Percentiles rank a stretch among this genome's conserved stretches.
phyloP scores from a whole-genome alignment of 208 protist genomes.

The Acanthamoeba polyphaga region DNA sequence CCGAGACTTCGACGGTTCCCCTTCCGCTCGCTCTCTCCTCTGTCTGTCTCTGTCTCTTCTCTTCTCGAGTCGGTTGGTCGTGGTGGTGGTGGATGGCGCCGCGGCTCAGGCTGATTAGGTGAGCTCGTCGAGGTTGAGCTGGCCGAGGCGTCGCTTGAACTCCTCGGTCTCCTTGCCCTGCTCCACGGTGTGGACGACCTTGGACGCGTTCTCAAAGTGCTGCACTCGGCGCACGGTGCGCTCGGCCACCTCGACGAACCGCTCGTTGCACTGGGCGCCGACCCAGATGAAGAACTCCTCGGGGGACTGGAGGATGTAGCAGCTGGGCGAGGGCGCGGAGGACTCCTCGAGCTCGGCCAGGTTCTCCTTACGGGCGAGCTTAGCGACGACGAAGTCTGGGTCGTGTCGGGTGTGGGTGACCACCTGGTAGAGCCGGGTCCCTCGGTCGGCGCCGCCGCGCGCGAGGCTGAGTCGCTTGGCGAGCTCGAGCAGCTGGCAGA shows the following conservation, averaged over 20 bases:
- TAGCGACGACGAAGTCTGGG: conserved; percentile 46
- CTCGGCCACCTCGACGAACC: conserved; percentile 10
- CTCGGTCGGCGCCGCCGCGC: neutral
- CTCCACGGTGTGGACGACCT: conserved; percentile 5
- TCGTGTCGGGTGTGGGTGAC: conserved; percentile 37
- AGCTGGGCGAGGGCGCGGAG: conserved; percentile 28
- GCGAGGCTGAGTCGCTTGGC: conserved; percentile 30
- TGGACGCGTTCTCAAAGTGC: conserved; percentile 25
- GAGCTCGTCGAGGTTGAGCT: neutral
- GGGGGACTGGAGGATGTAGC: conserved; percentile 55
- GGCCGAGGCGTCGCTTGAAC: neutral
- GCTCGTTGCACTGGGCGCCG: conserved; percentile 28
- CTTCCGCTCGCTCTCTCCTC: neutral
- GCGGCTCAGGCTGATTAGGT: neutral
- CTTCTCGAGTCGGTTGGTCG: neutral
- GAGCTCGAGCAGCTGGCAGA: conserved; percentile 91
- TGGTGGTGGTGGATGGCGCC: neutral
- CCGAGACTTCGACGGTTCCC: too few relatives aligned
- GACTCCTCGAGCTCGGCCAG: conserved; percentile 16
- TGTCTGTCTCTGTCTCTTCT: too few relatives aligned
- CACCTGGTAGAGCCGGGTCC: conserved; percentile 18
- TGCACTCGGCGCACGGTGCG: conserved; percentile 22
- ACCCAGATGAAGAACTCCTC: conserved; percentile 59
- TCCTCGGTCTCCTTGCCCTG: conserved; percentile 51
- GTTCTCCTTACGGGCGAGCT: conserved; percentile 24